Evolutionary conservation across 345 rosid genomes (phyloP).

Genomic region (Stellera chamaejasme): DNA sequence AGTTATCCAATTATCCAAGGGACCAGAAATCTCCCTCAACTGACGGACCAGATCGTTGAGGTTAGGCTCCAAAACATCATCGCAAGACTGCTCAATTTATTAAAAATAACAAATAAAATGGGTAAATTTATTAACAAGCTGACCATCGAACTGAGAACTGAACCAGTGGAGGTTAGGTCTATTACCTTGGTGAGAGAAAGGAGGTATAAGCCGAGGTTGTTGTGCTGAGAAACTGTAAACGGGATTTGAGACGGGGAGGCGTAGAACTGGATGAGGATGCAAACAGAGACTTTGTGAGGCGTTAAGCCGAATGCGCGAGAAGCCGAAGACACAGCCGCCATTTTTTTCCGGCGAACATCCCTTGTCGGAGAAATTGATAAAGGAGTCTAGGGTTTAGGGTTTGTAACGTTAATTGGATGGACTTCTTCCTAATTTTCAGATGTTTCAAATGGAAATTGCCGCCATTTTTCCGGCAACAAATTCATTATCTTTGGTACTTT

Average conservation of each 20-base stretch:
- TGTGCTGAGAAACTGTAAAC: constrained; percentile 81
- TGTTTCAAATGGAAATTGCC: background rate
- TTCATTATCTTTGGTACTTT: too few species aligned
- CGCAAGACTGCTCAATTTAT: constrained; percentile 52
- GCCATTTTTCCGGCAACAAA: background rate
- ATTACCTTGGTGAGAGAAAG: constrained; percentile 77
- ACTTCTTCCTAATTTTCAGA: too few species aligned
- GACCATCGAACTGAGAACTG: constrained; percentile 4
- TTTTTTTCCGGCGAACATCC: constrained; percentile 4
- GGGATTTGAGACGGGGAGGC: constrained; percentile 60
- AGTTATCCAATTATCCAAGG: constrained; percentile 55
- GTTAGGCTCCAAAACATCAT: constrained; percentile 76
- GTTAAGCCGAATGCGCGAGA: constrained; percentile 51
- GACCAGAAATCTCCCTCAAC: constrained; percentile 55
- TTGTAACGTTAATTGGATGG: too few species aligned
- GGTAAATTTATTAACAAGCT: background rate
- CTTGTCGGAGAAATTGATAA: too few species aligned
- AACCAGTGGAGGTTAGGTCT: background rate
- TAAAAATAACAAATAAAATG: background rate
- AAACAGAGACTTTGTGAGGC: constrained; percentile 86
- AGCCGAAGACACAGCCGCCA: constrained; percentile 42
- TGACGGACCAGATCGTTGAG: constrained; percentile 62
- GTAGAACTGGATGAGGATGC: constrained; percentile 69
- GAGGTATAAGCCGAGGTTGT: constrained; percentile 72
- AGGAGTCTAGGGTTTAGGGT: too few species aligned